These are phyloP conservation scores for Ceratocystis cacaofunesta DNA, from an alignment of 2,329 filamentous ascomycete species.

Conservation along the genomic window DNA sequence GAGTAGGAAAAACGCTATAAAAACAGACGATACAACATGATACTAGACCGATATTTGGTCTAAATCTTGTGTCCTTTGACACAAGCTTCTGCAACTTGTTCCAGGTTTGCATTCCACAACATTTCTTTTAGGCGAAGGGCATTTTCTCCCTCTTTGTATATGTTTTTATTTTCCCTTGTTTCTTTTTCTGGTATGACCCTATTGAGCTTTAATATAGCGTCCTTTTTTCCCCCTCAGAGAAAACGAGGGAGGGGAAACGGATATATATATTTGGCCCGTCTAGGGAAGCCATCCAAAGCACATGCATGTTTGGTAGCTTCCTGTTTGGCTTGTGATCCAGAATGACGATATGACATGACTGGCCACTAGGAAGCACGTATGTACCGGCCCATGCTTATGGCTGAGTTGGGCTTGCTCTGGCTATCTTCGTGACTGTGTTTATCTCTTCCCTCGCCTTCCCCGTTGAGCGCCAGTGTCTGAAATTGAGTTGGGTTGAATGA, in stretches of 20 bases:
- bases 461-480: background rate
- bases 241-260: background rate
- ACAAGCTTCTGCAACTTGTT: background rate
- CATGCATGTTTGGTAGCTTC: background rate
- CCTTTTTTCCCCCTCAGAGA: background rate
- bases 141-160: background rate
- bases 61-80: background rate
- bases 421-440: background rate
- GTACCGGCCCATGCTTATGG: background rate
- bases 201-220: too few species aligned
- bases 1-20: background rate
- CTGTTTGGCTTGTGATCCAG: background rate
- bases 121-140: background rate
- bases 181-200: background rate
- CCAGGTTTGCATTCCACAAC: constrained; percentile 6
- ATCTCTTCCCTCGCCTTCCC: background rate
- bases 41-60: background rate
- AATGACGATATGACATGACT: background rate
- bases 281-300: background rate
- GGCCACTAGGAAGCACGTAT: background rate
- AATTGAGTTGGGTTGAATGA: background rate
- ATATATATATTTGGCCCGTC: background rate
- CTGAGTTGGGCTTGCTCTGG: background rate
- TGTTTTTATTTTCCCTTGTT: background rate
- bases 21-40: constrained; percentile 5